Conservation (phyloP, 345 rosid genomes). For the Boechera divaricarpa region DNA sequence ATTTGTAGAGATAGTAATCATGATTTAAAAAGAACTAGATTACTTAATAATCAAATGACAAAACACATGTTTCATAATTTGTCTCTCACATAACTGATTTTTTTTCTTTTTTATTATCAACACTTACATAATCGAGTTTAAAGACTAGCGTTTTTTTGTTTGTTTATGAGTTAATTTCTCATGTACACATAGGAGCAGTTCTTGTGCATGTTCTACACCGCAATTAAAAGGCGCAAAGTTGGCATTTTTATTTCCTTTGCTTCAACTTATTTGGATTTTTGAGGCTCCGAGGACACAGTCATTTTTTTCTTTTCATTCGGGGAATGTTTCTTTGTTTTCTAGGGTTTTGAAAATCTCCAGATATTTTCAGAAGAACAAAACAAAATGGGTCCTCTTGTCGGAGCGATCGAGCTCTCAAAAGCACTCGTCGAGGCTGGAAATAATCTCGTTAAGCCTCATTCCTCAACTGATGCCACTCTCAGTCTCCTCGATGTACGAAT, state of each 20-base stretch:
- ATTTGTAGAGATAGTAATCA: background rate
- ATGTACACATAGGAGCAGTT: conserved; percentile 1
- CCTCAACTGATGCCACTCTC: conserved; percentile 57
- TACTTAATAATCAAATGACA: background rate
- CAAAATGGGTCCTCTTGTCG: conserved; percentile 55
- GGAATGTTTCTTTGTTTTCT: conserved; percentile 41
- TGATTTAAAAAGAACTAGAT: background rate
- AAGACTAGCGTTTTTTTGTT: background rate
- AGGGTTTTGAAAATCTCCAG: conserved; percentile 44
- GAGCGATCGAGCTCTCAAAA: conserved; percentile 47
- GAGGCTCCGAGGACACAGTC: conserved; percentile 17
- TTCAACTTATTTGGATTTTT: conserved; percentile 25
- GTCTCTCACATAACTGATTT: background rate
- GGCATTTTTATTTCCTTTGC: background rate
- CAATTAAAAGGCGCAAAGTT: conserved; percentile 33
- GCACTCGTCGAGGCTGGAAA: conserved; percentile 64
- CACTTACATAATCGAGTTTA: background rate
- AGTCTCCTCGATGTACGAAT: conserved; percentile 61
- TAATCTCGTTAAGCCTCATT: conserved; percentile 56
- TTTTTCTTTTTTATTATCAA: background rate
- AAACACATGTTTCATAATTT: background rate
- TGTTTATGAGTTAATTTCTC: background rate
- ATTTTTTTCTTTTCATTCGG: conserved; percentile 1
- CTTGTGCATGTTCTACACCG: conserved; percentile 42
- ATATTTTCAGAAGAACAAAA: background rate